Percentiles rank a stretch among this genome's conserved stretches.
These are phyloP conservation scores for Arctium minus DNA, from an alignment of 129 eudicot species.

Conservation along the genomic window DNA sequence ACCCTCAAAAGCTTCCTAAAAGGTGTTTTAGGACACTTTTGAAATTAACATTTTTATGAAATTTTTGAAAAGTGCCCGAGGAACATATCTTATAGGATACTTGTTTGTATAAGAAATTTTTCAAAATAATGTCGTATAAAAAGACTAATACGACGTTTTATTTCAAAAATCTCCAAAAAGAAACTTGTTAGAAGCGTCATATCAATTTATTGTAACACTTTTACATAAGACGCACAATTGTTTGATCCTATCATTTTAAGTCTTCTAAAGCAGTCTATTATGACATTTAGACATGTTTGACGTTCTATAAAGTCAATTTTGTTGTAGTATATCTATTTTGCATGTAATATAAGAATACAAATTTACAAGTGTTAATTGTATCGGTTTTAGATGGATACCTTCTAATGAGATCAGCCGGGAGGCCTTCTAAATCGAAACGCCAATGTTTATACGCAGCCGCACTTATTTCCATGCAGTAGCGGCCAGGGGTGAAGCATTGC, in stretches of 20 bases:
- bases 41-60: background rate
- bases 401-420: constrained; percentile 81
- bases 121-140: background rate
- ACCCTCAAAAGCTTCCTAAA: background rate
- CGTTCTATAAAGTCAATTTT: background rate
- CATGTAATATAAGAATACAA: background rate
- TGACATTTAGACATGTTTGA: background rate
- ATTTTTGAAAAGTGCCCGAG: no score
- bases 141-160: background rate
- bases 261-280: background rate
- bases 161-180: background rate
- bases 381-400: constrained; percentile 41
- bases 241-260: background rate
- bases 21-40: background rate
- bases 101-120: background rate
- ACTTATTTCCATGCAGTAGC: constrained; percentile 86
- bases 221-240: background rate
- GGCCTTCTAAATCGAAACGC: constrained; percentile 90
- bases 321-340: background rate
- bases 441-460: constrained; percentile 76
- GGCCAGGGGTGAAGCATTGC: constrained; percentile 87
- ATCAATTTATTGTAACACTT: background rate
- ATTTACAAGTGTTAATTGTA: background rate
- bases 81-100: no score
- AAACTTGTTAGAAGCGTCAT: background rate